These are phyloP conservation scores for Symbiodinium pilosum DNA, from an alignment of 73 alveolate species.

Conservation along the genomic window DNA sequence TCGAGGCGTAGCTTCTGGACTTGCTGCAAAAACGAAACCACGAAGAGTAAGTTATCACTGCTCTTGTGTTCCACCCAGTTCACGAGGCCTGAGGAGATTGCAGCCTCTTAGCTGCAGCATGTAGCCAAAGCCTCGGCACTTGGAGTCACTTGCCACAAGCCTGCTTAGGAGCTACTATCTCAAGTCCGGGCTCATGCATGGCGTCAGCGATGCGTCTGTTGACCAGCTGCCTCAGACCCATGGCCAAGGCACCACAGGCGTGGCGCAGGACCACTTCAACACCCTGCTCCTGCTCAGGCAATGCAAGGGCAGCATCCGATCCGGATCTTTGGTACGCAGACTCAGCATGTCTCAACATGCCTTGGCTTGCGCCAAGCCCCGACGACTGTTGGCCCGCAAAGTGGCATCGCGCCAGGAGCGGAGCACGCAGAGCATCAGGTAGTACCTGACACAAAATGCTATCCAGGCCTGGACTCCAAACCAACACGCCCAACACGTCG, in stretches of 20 bases:
- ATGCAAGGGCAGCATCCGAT: neutral
- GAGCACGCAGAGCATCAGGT: constrained; percentile 56
- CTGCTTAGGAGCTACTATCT: neutral
- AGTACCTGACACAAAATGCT: too few species aligned
- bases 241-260: constrained; percentile 25
- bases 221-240: constrained; percentile 11
- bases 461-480: neutral
- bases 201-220: constrained; percentile 27
- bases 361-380: constrained; percentile 2
- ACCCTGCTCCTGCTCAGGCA: constrained; percentile 3
- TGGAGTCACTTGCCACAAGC: neutral
- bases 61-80: too few species aligned
- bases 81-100: too few species aligned
- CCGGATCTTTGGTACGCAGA: neutral
- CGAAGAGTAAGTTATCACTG: too few species aligned
- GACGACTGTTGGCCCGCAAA: neutral
- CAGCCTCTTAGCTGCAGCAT: neutral
- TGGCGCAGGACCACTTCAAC: constrained; percentile 46
- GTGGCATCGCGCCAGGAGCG: constrained; percentile 52
- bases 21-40: too few species aligned
- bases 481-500: neutral
- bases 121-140: constrained; percentile 46
- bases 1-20: too few species aligned
- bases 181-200: neutral
- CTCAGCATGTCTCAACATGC: neutral